Base-by-base conservation (phyloP, 345 rosid species). In the Hibiscus syriacus region DNA sequence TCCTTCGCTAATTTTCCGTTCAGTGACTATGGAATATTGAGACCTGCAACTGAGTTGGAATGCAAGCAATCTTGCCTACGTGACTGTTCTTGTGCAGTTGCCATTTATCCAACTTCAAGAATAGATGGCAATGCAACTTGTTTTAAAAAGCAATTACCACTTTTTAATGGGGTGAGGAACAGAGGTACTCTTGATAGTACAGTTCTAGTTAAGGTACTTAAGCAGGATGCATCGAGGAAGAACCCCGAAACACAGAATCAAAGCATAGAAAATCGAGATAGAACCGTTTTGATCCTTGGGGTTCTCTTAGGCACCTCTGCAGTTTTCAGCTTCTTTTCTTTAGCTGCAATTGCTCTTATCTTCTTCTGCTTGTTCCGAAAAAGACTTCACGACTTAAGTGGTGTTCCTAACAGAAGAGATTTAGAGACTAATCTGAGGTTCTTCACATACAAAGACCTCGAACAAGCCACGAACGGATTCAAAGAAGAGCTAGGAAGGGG, bases 41-140 rank as follows among this genome's bases (percentile, higher is more conserved):
- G 7, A 3, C 61, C 62, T 38, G 49, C 20, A 13, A 67, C 3
- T 6, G 52, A 54, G 52, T 38, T 13, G 0, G 70, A 67, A 20
- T 67, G 70, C 26, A 34, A 3, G 52, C 39, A 25, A 43, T 67
- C 70, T 38, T 67, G 62, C 36, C 70, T 67, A 19, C 53, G 16
- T 54, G 70, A 67, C 50, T 67, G 70, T 16, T 19, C 62, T 23
- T 67, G 70, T 54, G 50, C 36, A 3, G 62, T 67, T 52, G 62
- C 61, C 48, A 54, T 54, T 1, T 66, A 36, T 36, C 39, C 39
- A 36, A 36, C 39, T 36, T 36, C 39, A 6, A 5, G 1, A 1
- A 36, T 0, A 36, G 39, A 36, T 36, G 39, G 39, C 1, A 36
- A 36, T 8, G 39, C 12, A 36, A 36, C 39, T 36, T 36, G 39